Evolutionary conservation across 2,329 filamentous ascomycete genomes (phyloP).

Genomic region (Tothia fuscella): DNA sequence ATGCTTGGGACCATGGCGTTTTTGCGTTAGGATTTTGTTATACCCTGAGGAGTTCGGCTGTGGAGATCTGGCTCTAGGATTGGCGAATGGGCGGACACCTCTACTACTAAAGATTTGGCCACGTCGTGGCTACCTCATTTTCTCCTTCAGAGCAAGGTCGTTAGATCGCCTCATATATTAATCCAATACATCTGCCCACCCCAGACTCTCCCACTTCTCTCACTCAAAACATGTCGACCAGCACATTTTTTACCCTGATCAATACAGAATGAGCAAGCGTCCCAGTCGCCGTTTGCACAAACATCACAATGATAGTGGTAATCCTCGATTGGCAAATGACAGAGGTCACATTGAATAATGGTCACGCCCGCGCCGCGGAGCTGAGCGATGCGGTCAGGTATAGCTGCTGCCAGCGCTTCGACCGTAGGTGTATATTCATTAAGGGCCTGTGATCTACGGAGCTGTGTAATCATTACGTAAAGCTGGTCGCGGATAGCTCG

Average conservation of each 20-base stretch:
- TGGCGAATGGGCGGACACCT: too few species aligned
- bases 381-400: constrained; percentile 1
- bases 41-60: too few species aligned
- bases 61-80: too few species aligned
- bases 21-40: too few species aligned
- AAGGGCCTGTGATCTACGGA: too few species aligned
- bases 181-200: not conserved
- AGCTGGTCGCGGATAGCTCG: not conserved
- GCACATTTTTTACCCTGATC: not conserved
- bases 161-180: too few species aligned
- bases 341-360: not conserved
- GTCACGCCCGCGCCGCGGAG: not conserved
- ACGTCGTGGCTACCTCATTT: too few species aligned
- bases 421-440: too few species aligned
- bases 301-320: constrained; percentile 1
- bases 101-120: too few species aligned
- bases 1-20: too few species aligned
- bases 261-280: not conserved
- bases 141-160: too few species aligned
- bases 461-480: not conserved
- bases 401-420: not conserved
- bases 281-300: constrained; percentile 1
- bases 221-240: not conserved
- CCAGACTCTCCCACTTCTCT: not conserved
- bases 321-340: not conserved